Base-by-base conservation (phyloP, 164 flowering plant species). In the Vitis rupestris region DNA sequence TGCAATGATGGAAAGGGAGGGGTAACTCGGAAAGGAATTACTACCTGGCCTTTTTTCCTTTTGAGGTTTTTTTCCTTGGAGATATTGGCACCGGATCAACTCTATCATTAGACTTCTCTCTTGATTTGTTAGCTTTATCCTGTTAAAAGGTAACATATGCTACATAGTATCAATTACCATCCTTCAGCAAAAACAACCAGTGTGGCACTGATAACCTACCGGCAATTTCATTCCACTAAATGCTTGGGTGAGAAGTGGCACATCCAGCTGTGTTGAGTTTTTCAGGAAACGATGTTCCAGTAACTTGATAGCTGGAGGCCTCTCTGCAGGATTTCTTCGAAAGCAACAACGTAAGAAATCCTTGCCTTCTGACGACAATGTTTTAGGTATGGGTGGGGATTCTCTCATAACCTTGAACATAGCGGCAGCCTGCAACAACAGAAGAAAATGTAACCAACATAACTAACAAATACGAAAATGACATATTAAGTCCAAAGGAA, bases 361-460 rank as follows among this genome's bases (percentile, higher is more conserved):
- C 80, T 89, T 90, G 17, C 95, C 97, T 47, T 90, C 90, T 10
- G 81, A 30, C 71, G 97, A 92, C 66, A 94, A 74, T 30, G 82
- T 66, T 77, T 89, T 91, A 10, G 98, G 98, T 65, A 94, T 78
- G 11, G 90, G 85, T 62, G 97, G 98, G 69, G 84, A 74, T 75
- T 88, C 92, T 59, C 64, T 83, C 82, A 90, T 52, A 54, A 86
- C 95, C 78, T 92, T 92, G 74, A 94, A 94, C 93, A 94, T 84
- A 6, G 98, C 98, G 64, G 93, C 93, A 75, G 93, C 89, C 98
- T 94, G 84, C 74, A 79, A 70, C 55, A 27, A 56, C 49, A 50
- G 15, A 73, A 57, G 30, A 66, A 12, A 15, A 61, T 8, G 9
- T 19, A 31, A 63, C 27, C 27, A 53, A 49, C 0, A 9, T 9